phyloP scores from a whole-genome alignment of 164 flowering plant genomes.

The Cinnamomum chago region DNA sequence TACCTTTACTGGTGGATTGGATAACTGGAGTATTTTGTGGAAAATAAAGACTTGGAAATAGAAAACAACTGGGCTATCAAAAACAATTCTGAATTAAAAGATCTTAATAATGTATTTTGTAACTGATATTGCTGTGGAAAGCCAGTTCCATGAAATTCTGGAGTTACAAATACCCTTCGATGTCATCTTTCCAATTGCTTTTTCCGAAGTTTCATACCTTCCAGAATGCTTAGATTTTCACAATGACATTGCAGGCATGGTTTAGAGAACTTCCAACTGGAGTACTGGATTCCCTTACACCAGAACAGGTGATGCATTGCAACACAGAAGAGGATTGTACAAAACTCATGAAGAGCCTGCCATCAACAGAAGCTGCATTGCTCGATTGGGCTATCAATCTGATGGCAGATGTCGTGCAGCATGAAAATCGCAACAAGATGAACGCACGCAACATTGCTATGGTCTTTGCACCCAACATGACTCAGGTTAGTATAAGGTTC shows the following conservation, averaged over 20 bases:
- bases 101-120: neutral
- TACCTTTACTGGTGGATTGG: too few relatives aligned
- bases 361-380: slow-evolving; percentile 72
- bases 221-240: neutral
- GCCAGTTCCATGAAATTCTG: neutral
- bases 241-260: slow-evolving; percentile 64
- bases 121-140: neutral
- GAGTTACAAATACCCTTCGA: neutral
- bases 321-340: slow-evolving; percentile 79
- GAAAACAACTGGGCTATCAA: too few relatives aligned
- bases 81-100: too few relatives aligned
- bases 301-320: slow-evolving; percentile 94
- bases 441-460: slow-evolving; percentile 89
- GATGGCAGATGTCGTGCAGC: slow-evolving; percentile 89
- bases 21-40: too few relatives aligned
- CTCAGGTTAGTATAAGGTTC: slow-evolving; percentile 51
- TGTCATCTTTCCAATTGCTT: neutral
- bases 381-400: slow-evolving; percentile 96
- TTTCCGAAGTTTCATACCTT: neutral
- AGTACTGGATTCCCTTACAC: slow-evolving; percentile 78
- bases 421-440: slow-evolving; percentile 86
- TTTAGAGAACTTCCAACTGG: slow-evolving; percentile 94
- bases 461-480: slow-evolving; percentile 99
- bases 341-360: slow-evolving; percentile 52
- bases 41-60: too few relatives aligned